Evolutionary conservation across 306 rosid genomes (phyloP).

Genomic region (Vigna nakashimae): DNA sequence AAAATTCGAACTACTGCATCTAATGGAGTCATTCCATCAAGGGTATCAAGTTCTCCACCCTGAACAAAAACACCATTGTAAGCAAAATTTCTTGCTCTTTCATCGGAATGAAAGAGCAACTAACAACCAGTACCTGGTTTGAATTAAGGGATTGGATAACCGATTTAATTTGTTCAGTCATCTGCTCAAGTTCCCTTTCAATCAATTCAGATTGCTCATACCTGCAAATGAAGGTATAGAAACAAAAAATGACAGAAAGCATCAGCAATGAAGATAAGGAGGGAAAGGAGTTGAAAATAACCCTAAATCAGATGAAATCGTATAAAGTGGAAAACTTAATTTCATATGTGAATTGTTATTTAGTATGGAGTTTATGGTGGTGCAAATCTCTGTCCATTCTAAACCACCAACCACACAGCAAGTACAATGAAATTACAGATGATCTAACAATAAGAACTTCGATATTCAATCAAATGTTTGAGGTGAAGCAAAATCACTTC

Average conservation of each 20-base stretch:
- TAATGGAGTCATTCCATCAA: slow-evolving; percentile 79
- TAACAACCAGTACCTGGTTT: slow-evolving; percentile 71
- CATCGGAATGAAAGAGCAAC: slow-evolving; percentile 13
- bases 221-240: slow-evolving; percentile 53
- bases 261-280: background rate
- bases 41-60: slow-evolving; percentile 90
- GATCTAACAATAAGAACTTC: background rate
- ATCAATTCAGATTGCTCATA: slow-evolving; percentile 91
- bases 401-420: background rate
- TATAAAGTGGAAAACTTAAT: slow-evolving; percentile 1
- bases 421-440: background rate
- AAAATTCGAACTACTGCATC: slow-evolving; percentile 90
- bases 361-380: background rate
- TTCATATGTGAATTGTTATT: background rate
- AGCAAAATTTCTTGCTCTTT: slow-evolving; percentile 17
- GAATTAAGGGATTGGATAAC: slow-evolving; percentile 85
- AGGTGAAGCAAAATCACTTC: background rate
- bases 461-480: background rate
- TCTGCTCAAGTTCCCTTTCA: slow-evolving; percentile 94
- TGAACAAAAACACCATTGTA: slow-evolving; percentile 43
- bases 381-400: background rate
- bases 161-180: slow-evolving; percentile 93
- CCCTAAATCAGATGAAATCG: background rate
- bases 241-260: background rate
- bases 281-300: slow-evolving; percentile 22